Evolutionary conservation across 257 asterid genomes (phyloP).

Genomic region (Solanum peruvianum): DNA sequence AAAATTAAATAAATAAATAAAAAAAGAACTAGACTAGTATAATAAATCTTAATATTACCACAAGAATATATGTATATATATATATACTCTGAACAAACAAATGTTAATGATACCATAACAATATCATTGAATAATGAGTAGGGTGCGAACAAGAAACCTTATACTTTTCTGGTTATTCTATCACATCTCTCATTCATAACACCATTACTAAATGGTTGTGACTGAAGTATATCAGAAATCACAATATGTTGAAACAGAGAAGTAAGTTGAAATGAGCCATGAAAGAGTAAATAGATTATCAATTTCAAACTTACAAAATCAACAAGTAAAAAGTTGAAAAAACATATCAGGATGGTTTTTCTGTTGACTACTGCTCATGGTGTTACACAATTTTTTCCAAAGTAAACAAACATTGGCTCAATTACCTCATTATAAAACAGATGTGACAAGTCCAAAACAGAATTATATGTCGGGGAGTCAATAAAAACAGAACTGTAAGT

Average conservation of each 20-base stretch:
- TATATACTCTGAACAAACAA: too few relatives aligned
- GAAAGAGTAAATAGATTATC: background rate
- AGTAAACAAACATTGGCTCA: background rate
- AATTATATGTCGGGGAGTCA: background rate
- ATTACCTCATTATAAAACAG: fast-evolving
- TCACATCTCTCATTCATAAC: background rate
- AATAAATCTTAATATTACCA: too few relatives aligned
- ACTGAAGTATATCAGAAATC: background rate
- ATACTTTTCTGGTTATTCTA: background rate
- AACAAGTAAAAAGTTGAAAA: background rate
- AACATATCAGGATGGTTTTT: background rate
- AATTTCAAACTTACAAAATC: background rate
- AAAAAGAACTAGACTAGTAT: background rate
- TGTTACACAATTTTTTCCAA: background rate
- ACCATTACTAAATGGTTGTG: background rate
- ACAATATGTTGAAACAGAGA: background rate
- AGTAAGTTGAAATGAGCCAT: background rate
- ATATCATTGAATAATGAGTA: too few relatives aligned
- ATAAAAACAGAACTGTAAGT: background rate
- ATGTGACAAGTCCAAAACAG: background rate
- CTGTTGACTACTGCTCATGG: background rate
- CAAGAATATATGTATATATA: too few relatives aligned
- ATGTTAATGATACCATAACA: background rate
- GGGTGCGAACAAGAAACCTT: too few relatives aligned
- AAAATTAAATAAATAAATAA: too few relatives aligned